Conservation (phyloP, 768 basidiomycete genomes). For the Russula sp. region DNA sequence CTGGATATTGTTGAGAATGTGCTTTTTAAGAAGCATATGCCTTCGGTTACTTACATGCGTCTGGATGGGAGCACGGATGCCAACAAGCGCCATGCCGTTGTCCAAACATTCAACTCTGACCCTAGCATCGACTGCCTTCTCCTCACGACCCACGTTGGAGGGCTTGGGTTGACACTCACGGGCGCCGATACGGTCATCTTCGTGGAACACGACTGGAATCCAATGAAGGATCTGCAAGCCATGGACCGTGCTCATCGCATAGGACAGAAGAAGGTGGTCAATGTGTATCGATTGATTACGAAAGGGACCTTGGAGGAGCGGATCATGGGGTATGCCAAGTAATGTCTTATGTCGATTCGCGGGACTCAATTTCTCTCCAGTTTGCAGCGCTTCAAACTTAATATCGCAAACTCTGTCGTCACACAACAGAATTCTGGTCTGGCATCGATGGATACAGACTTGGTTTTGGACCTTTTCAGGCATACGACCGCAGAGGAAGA, state of each 20-base stretch:
- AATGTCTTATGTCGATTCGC: conserved; percentile 11
- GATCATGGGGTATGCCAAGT: conserved; percentile 87
- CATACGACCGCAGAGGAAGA: conserved; percentile 77
- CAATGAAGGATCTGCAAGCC: conserved; percentile 98
- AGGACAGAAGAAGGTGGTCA: conserved; percentile 98
- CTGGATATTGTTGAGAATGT: conserved; percentile 94
- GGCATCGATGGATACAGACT: conserved; percentile 94
- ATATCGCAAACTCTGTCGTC: conserved; percentile 94
- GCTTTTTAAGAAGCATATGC: conserved; percentile 89
- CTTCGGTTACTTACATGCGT: conserved; percentile 96
- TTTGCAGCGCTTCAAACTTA: conserved; percentile 96
- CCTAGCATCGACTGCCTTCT: conserved; percentile 96
- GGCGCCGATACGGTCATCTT: conserved; percentile 99
- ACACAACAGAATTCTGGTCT: conserved; percentile 96
- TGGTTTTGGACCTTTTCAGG: conserved; percentile 90
- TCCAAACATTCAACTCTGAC: conserved; percentile 97
- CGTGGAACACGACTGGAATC: conserved; percentile 99
- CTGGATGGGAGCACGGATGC: conserved; percentile 91
- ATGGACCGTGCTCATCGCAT: conserved; percentile 99
- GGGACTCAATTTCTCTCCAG: conserved; percentile 43
- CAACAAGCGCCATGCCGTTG: conserved; percentile 92
- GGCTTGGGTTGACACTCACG: conserved; percentile 91
- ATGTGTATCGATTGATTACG: conserved; percentile 96
- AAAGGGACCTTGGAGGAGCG: conserved; percentile 98
- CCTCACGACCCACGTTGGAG: conserved; percentile 95